A percentile compares a stretch with the other conserved stretches of the same genome.
phyloP scores from a whole-genome alignment of 2,329 filamentous ascomycete species.

The Aspergillus quadrilineatus region DNA sequence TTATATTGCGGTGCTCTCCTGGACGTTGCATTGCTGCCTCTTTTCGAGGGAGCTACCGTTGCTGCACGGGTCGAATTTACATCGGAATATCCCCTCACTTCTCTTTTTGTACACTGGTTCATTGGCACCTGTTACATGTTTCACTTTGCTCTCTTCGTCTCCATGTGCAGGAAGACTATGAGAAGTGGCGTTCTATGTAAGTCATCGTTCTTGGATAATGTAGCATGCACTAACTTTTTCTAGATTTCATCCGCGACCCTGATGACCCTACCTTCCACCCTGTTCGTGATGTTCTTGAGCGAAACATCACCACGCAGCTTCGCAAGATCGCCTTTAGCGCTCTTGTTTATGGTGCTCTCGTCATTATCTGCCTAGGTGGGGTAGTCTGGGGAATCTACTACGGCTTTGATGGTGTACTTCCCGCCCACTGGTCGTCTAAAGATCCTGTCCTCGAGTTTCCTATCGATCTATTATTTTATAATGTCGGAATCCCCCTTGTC shows the following conservation, averaged over 20 bases:
- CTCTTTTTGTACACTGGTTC: conserved; percentile 97
- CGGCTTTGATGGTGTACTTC: conserved; percentile 69
- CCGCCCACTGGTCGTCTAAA: conserved; percentile 89
- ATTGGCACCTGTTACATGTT: conserved; percentile 99
- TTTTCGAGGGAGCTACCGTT: conserved; percentile 80
- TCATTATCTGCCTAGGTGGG: conserved; percentile 88
- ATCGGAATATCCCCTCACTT: conserved; percentile 75
- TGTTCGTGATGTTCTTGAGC: conserved; percentile 91
- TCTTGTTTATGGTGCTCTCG: conserved; percentile 88
- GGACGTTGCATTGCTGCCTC: conserved; percentile 80
- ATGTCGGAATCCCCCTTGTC: conserved; percentile 87
- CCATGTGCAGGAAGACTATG: conserved; percentile 98
- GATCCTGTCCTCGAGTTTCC: conserved; percentile 93
- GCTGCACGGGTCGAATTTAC: conserved; percentile 77
- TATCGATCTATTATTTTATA: conserved; percentile 91
- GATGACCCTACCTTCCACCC: conserved; percentile 98
- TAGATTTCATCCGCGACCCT: conserved; percentile 94
- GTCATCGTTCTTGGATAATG: conserved; percentile 34
- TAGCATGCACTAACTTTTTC: conserved; percentile 6
- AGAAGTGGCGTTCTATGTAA: conserved; percentile 87
- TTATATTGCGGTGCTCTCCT: conserved; percentile 91
- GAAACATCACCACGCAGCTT: conserved; percentile 86
- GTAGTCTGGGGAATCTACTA: conserved; percentile 88
- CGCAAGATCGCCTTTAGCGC: conserved; percentile 96
- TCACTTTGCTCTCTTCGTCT: conserved; percentile 96